Conservation (phyloP, 2,329 filamentous ascomycete species). For the Volutella citrinella region DNA sequence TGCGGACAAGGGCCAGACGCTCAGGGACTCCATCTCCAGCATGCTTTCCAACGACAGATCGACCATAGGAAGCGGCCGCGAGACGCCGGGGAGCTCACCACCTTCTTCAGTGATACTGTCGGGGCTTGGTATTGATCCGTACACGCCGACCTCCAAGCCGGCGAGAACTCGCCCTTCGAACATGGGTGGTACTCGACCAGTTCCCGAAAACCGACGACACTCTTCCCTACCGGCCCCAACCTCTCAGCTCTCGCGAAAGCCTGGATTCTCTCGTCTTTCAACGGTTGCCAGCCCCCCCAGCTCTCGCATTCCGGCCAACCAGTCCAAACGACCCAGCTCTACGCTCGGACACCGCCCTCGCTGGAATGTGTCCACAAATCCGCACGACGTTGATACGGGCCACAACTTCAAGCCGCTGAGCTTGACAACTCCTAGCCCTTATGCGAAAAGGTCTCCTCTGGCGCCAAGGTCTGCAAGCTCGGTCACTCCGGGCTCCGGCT, state of each 20-base stretch:
- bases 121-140: constrained; percentile 46
- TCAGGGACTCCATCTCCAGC: constrained; percentile 90
- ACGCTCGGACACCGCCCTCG: constrained; percentile 58
- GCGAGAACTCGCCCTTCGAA: constrained; percentile 47
- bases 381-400: constrained; percentile 60
- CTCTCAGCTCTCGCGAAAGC: constrained; percentile 39
- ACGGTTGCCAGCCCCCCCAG: constrained; percentile 48
- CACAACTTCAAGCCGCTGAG: constrained; percentile 65
- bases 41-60: constrained; percentile 82
- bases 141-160: constrained; percentile 42
- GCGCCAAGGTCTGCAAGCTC: constrained; percentile 41
- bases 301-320: constrained; percentile 36
- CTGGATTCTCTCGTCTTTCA: constrained; percentile 42
- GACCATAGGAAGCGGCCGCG: constrained; percentile 64
- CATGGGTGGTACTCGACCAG: constrained; percentile 43
- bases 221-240: constrained; percentile 47
- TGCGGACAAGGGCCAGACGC: constrained; percentile 64
- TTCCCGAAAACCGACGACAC: constrained; percentile 43
- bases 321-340: constrained; percentile 42
- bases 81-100: constrained; percentile 67
- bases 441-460: constrained; percentile 44
- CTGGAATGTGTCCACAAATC: constrained; percentile 70
- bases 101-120: constrained; percentile 62
- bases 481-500: constrained; percentile 40
- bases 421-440: constrained; percentile 58